Evolutionary conservation across 2,329 filamentous ascomycete species (phyloP).

Genomic region (Botrytis hyacinthi): DNA sequence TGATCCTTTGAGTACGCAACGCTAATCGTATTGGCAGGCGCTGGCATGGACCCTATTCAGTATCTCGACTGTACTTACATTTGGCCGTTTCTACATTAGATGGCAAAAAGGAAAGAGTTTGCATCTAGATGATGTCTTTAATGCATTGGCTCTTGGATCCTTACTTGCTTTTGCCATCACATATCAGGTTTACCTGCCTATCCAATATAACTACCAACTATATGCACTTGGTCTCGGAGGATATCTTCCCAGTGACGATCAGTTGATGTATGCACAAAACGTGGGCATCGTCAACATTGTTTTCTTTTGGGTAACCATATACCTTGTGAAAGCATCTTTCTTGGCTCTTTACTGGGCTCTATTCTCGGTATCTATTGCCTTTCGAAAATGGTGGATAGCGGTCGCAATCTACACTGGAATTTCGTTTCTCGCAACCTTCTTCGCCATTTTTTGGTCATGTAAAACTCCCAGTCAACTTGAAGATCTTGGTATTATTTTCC

Average conservation of each 20-base stretch:
- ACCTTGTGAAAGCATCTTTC: slow-evolving; percentile 18
- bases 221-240: slow-evolving; percentile 8
- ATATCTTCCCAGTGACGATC: not conserved
- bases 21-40: not conserved
- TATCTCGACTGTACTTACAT: slow-evolving; percentile 10
- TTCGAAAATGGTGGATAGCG: slow-evolving; percentile 5
- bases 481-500: slow-evolving; percentile 1
- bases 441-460: slow-evolving; percentile 16
- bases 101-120: not conserved
- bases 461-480: slow-evolving; percentile 14
- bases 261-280: slow-evolving; percentile 3
- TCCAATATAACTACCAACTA: slow-evolving; percentile 13
- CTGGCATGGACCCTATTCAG: slow-evolving; percentile 16
- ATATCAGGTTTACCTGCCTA: slow-evolving; percentile 11
- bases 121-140: slow-evolving; percentile 5
- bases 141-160: slow-evolving; percentile 9
- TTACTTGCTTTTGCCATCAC: slow-evolving; percentile 13
- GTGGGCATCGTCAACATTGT: slow-evolving; percentile 10
- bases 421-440: slow-evolving; percentile 14
- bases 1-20: not conserved
- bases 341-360: slow-evolving; percentile 10
- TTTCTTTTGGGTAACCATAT: slow-evolving; percentile 18
- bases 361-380: not conserved
- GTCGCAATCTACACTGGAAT: not conserved
- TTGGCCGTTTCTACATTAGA: slow-evolving; percentile 10